Conservation (phyloP, 208 protist genomes). For the Trypanosoma platydactyli region DNA sequence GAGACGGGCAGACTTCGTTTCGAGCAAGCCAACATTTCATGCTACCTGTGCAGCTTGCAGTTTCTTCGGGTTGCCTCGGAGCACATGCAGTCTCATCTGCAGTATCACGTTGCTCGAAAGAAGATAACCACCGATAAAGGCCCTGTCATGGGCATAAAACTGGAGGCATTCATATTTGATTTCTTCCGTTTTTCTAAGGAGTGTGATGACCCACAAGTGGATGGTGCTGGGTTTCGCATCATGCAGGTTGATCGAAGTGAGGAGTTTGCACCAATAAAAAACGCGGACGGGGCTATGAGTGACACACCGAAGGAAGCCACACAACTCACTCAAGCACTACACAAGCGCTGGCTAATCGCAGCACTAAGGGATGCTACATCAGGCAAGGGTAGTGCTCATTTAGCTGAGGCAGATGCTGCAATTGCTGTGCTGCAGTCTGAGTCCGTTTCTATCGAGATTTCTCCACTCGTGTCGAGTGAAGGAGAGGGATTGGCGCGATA, state of each 20-base stretch:
- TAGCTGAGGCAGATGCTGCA: constrained; percentile 18
- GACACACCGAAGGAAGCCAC: constrained; percentile 91
- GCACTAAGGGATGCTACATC: constrained; percentile 29
- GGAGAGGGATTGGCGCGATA: constrained; percentile 84
- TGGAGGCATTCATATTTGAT: constrained; percentile 99
- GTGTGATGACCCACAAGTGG: constrained; percentile 13
- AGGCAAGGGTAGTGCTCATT: constrained; percentile 3
- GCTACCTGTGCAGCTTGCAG: constrained; percentile 89
- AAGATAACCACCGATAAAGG: constrained; percentile 86
- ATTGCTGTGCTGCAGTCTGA: constrained; percentile 34
- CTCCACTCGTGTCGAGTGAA: constrained; percentile 88
- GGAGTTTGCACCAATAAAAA: constrained; percentile 98
- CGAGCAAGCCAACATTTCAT: constrained; percentile 97
- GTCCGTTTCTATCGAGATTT: constrained; percentile 78
- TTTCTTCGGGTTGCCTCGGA: constrained; percentile 70
- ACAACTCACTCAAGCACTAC: constrained; percentile 54
- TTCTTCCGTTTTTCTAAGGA: constrained; percentile 85
- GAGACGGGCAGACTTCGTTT: constrained; percentile 87
- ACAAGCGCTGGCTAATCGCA: constrained; percentile 60
- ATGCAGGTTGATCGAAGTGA: constrained; percentile 84
- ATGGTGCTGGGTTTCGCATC: constrained; percentile 54
- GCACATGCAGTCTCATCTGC: constrained; percentile 42
- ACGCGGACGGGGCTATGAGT: constrained; percentile 71
- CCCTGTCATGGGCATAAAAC: constrained; percentile 83
- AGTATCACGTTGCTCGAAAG: constrained; percentile 96